These are phyloP conservation scores for Smallanthus sonchifolius DNA, from an alignment of 129 eudicot genomes.

Conservation along the genomic window DNA sequence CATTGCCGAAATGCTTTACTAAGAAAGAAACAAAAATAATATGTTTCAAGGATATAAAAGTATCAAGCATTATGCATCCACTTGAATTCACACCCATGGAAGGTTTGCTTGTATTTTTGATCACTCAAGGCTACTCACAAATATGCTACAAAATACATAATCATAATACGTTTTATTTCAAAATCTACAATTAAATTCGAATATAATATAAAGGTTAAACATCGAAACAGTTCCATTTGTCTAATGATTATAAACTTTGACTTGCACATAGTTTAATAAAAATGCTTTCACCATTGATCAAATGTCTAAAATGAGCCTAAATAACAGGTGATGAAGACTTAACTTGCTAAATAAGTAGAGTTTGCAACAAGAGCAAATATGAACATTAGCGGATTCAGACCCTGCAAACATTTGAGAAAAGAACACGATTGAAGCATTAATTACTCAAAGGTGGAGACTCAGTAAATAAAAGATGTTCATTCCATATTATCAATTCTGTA, in stretches of 20 bases:
- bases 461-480: too few species aligned
- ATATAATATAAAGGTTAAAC: too few species aligned
- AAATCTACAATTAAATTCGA: neutral
- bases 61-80: slow-evolving; percentile 76
- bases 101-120: slow-evolving; percentile 60
- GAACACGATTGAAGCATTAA: neutral
- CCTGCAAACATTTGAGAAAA: slow-evolving; percentile 39
- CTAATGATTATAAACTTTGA: too few species aligned
- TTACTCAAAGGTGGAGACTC: neutral
- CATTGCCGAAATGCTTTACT: neutral
- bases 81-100: slow-evolving; percentile 88
- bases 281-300: neutral
- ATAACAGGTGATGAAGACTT: slow-evolving; percentile 7
- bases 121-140: slow-evolving; percentile 74
- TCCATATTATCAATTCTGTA: too few species aligned
- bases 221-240: too few species aligned
- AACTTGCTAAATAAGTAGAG: slow-evolving; percentile 80
- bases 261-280: too few species aligned
- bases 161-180: neutral
- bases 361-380: slow-evolving; percentile 77
- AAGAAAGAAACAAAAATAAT: neutral
- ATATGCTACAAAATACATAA: slow-evolving; percentile 48
- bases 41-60: slow-evolving; percentile 61
- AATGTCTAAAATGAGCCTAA: neutral
- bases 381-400: slow-evolving; percentile 83